phyloP scores from a whole-genome alignment of 768 basidiomycete genomes.

The Termitomyces sp. region DNA sequence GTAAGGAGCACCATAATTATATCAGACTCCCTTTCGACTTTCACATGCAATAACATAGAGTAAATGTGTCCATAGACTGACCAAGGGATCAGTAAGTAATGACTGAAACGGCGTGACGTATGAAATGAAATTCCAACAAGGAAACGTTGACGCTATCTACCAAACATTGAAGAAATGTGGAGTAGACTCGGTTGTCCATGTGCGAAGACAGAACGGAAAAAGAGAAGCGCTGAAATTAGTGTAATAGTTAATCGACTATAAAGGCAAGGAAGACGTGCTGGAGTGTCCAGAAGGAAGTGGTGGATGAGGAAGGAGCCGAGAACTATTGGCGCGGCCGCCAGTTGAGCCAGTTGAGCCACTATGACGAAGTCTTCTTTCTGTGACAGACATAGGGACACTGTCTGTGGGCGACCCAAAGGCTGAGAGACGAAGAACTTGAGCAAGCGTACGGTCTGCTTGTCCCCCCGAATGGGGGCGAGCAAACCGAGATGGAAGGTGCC shows the following conservation, averaged over 20 bases:
- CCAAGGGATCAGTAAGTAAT: neutral
- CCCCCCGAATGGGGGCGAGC: constrained; percentile 11
- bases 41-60: neutral
- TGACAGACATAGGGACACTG: constrained; percentile 53
- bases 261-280: neutral
- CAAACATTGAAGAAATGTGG: neutral
- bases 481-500: constrained; percentile 8
- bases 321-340: constrained; percentile 15
- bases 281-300: constrained; percentile 25
- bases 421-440: constrained; percentile 28
- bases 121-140: neutral
- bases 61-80: neutral
- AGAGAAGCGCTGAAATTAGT: neutral
- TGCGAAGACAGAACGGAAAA: neutral
- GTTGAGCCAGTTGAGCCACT: constrained; percentile 30
- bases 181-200: neutral
- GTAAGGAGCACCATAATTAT: neutral
- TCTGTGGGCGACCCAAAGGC: constrained; percentile 48
- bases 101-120: neutral
- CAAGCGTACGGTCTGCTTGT: constrained; percentile 25
- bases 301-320: constrained; percentile 38
- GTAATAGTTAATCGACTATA: neutral
- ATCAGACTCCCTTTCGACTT: neutral
- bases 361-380: constrained; percentile 47
- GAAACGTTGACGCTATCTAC: neutral